Evolutionary conservation across 306 rosid genomes (phyloP).

Genomic region (Delonix regia): DNA sequence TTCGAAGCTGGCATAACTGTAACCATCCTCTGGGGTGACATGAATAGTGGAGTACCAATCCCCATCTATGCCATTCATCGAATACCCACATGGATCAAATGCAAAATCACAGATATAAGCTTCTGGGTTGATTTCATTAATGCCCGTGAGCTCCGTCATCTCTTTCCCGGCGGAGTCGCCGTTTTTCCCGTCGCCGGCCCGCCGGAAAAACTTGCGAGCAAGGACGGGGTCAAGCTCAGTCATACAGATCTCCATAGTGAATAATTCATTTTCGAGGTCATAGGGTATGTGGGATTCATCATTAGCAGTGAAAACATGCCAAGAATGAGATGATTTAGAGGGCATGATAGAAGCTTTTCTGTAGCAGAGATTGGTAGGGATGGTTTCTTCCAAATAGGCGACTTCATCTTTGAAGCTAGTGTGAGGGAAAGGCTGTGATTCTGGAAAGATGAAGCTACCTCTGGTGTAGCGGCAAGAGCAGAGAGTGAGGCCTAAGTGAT

Average conservation of each 20-base stretch:
- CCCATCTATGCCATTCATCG: constrained; percentile 77
- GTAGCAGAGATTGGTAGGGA: constrained; percentile 59
- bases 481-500: constrained; percentile 52
- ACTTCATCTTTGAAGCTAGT: constrained; percentile 84
- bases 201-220: constrained; percentile 62
- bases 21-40: constrained; percentile 89
- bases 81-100: constrained; percentile 86
- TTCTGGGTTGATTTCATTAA: constrained; percentile 51
- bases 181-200: constrained; percentile 40
- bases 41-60: constrained; percentile 86
- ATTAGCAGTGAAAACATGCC: constrained; percentile 87
- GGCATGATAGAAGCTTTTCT: constrained; percentile 88
- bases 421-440: constrained; percentile 85
- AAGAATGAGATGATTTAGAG: constrained; percentile 70
- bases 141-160: constrained; percentile 70
- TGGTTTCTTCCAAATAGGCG: constrained; percentile 52
- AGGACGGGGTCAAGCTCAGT: constrained; percentile 70
- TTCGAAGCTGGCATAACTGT: constrained; percentile 85
- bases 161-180: constrained; percentile 69
- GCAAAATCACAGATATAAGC: constrained; percentile 77
- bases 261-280: constrained; percentile 33
- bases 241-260: constrained; percentile 83
- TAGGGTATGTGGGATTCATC: constrained; percentile 23
- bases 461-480: constrained; percentile 76
- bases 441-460: constrained; percentile 83